Base-by-base conservation (phyloP, 495 filamentous ascomycete genomes). In the Usnea hakonensis region DNA sequence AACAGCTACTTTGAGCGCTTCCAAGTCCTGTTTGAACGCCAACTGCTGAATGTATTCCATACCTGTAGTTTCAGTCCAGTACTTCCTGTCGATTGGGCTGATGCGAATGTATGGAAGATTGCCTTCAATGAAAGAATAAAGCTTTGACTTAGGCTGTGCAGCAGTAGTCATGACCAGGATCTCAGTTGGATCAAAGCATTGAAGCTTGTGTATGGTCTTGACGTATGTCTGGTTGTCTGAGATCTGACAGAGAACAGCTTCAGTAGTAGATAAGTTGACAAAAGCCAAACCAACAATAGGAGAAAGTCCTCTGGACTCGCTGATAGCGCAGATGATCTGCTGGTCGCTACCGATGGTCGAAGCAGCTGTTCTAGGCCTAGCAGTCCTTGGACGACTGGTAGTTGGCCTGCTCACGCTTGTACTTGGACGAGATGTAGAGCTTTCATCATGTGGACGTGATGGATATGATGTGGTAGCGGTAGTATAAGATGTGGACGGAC, bases 201-300 rank as follows among this genome's bases (percentile, higher is more conserved):
- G 78, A 58, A 96, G 78, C 73, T 95, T 95, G 70, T 90, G 89
- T 43, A 92, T 74, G 1, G 90, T 93, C 71, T 84, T 86, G 62
- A 87, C 83, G 71, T 94, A 95, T 23, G 90, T 91, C 72, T 95
- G 91, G 55, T 83, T 90, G 68, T 96, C 90, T 70, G 87, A 90
- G 59, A 96, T 91, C 68, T 97, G 91, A 71, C 90, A 95, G 16
- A 97, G 75, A 41, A 94, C 85, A 17, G 87, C 88, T 72, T 94
- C 89, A 61, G 83, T 87, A 14, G 89, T 91, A 46, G 86, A 87
- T 11, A 95, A 75, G 71, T 97, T 95, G 68, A 98, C 77, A 64
- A 93, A 90, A 19, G 94, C 90, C 55, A 98, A 77, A 10, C 93
- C 95, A 30, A 97, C 87, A n/a, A 85, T 90, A 21, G 89, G 89